Evolutionary conservation across 2,329 filamentous ascomycete species (phyloP).

Genomic region (Penicillium italicum): DNA sequence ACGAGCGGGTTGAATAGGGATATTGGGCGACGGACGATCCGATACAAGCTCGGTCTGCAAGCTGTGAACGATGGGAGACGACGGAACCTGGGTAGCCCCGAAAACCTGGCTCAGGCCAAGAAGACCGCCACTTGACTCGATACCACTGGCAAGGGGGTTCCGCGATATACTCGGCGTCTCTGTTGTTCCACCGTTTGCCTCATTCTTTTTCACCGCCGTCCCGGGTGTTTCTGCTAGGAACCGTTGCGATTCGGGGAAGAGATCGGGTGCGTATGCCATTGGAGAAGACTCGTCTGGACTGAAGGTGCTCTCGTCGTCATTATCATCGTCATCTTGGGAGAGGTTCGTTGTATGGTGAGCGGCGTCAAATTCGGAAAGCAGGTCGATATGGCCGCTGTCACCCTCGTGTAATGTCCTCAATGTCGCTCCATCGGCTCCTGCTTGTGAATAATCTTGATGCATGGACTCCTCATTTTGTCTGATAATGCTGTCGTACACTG

Average conservation of each 20-base stretch:
- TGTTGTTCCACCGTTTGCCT: conserved; percentile 25
- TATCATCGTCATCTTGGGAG: conserved; percentile 52
- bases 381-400: conserved; percentile 44
- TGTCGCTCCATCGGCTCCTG: conserved; percentile 33
- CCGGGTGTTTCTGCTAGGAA: conserved; percentile 44
- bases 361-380: conserved; percentile 39
- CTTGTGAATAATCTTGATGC: conserved; percentile 21
- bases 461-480: conserved; percentile 34
- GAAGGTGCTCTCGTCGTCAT: conserved; percentile 34
- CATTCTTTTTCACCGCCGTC: conserved; percentile 35
- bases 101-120: conserved; percentile 50
- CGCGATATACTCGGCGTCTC: conserved; percentile 41
- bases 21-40: conserved; percentile 49
- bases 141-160: conserved; percentile 42
- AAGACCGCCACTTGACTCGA: conserved; percentile 37
- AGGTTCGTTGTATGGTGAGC: conserved; percentile 20
- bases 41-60: conserved; percentile 40
- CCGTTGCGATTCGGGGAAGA: conserved; percentile 48
- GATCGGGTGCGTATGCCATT: conserved; percentile 35
- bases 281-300: conserved; percentile 38
- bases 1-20: conserved; percentile 42
- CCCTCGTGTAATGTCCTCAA: conserved; percentile 41
- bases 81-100: conserved; percentile 47
- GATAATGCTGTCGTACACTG: conserved; percentile 42
- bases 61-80: conserved; percentile 43